Evolutionary conservation across 148 eudicot species (phyloP).

Genomic region (Pouteria glomerata): DNA sequence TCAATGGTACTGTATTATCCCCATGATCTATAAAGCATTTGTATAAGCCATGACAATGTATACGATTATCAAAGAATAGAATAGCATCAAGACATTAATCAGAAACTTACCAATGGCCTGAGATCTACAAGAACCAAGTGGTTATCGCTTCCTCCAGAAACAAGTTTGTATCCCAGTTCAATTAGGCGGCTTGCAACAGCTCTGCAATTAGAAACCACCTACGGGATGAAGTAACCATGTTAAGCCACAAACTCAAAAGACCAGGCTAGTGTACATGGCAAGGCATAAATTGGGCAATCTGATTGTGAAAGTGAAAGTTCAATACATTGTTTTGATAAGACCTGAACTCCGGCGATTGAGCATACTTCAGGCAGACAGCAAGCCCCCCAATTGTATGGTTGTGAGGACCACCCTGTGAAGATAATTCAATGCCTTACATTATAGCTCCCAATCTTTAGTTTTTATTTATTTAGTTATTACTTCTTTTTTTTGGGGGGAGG

Average conservation of each 20-base stretch:
- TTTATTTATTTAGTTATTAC: background rate
- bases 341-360: conserved; percentile 72
- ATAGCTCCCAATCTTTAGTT: background rate
- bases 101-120: conserved; percentile 66
- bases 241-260: background rate
- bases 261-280: background rate
- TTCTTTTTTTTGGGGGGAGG: background rate
- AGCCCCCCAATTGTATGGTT: conserved; percentile 94
- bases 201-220: conserved; percentile 81
- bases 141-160: conserved; percentile 90
- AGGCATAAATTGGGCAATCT: background rate
- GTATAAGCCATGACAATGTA: background rate
- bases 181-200: conserved; percentile 65
- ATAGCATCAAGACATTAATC: background rate
- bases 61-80: background rate
- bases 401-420: conserved; percentile 88
- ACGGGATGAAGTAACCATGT: conserved; percentile 3
- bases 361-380: conserved; percentile 79
- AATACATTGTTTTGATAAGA: conserved; percentile 65
- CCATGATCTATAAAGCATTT: background rate
- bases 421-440: background rate
- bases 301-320: background rate
- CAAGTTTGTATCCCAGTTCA: conserved; percentile 71
- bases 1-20: too few relatives aligned
- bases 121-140: conserved; percentile 92